Evolutionary conservation across 164 flowering plant species (phyloP), one percentile per base, ranked within the genome.

Genomic region (Tinospora cordifolia): DNA sequence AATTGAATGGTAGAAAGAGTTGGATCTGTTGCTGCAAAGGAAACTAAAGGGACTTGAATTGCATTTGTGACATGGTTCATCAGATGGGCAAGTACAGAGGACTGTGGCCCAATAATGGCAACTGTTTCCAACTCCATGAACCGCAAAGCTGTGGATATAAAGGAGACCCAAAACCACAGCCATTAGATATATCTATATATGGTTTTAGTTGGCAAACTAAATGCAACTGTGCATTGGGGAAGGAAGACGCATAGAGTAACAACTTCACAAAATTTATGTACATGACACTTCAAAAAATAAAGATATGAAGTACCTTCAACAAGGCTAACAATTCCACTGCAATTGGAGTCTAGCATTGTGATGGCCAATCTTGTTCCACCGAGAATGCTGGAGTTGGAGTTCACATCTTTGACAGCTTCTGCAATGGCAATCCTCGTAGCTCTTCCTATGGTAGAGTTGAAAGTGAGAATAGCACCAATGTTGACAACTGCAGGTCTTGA

Each of bases 1-100:
- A 79, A 92, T 76, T 90, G 91, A 69, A 87, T 90, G 6, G 96
- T 79, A 58, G 89, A 78, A 1, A 95, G 88, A 46, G 87, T 80
- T 25, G 99, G 96, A 51, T 95, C 99, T 26, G 91, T 87, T 21
- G 92, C 94, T 17, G 88, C 86, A 80, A 90, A 95, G 66, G 99
- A 95, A 24, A 95, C 22, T 15, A 92, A 67, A 17, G 98, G 99
- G 63, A 91, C 90, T 68, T 87, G 90, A 67, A 95, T 88, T 75
- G 91, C 98, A 75, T 84, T 87, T 26, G 89, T 87, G 68, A 92
- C 84, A 69, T 82, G 81, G 7, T 92, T 86, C n/a, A 90, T 76
- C 24, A 87, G 74, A 76, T 87, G 98, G 41, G 99, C 91, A 71
- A 84, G 78, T 3, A 81, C 90, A 39, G 99, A 91, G 57, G 88